Base-by-base conservation (phyloP, 140 eudicot species). In the Flaveria floridana region DNA sequence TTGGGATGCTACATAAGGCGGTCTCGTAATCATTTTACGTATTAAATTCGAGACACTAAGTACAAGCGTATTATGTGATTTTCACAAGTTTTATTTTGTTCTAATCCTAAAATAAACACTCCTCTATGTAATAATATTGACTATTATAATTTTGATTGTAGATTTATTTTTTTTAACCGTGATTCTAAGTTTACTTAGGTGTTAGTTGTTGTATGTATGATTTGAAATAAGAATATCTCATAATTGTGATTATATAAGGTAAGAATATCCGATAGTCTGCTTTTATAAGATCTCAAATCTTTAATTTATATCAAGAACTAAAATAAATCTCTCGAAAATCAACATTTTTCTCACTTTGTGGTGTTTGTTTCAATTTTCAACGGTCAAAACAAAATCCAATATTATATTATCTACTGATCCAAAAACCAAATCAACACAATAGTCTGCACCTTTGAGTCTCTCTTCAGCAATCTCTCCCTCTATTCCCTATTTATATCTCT, bases 391-490 rank as follows among this genome's bases (percentile, higher is more conserved):
- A 11, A 12, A 48, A 44, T 44, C 50, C 50, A 44, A 9, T 44
- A 44, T 44, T 44, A 9, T 44, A 44, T 44, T 9, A 44, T 44
- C 50, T 44, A 11, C 50, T 44, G 50, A 44, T 44, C 50, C 50
- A 44, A 44, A 44, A 44, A 44, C 2, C 50, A 44, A 44, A 44
- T 44, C 50, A 34, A 44, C 14, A 44, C 12, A 44, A 10, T 11
- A 44, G 14, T 44, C 50, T 44, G 14, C 18, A 74, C 68, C 84
- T 68, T 80, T 80, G 72, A 80, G 84, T 80, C 73, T 47, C 66
- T 7, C 57, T 70, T 7, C 68, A 80, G 73, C 77, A 80, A 61
- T 13, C 71, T 74, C 20, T 67, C 71, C 14, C n/a, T 53, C 59
- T 44, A 9, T 66, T 34, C n/a, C 42, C 66, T 44, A 9, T 66